Conservation (phyloP, 2,329 filamentous ascomycete genomes). For the Peltaster fructicola region DNA sequence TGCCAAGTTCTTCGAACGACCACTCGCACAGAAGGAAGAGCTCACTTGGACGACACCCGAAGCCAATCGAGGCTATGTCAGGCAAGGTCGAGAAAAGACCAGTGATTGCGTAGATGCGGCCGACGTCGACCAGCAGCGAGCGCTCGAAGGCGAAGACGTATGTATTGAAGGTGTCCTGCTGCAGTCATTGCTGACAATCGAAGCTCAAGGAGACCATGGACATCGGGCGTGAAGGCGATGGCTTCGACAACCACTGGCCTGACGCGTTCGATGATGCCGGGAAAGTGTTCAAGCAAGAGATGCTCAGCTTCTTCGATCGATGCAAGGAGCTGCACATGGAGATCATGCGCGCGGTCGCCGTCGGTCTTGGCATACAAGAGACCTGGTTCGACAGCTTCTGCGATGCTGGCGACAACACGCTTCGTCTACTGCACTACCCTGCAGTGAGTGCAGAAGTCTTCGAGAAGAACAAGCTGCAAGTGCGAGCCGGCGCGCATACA, state of each 20-base stretch:
- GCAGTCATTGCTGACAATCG: no score
- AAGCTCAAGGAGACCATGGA: constrained; percentile 43
- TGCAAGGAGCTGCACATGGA: constrained; percentile 60
- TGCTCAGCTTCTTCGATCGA: constrained; percentile 56
- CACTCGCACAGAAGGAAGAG: constrained; percentile 41
- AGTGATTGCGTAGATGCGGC: constrained; percentile 33
- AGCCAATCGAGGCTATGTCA: constrained; percentile 32
- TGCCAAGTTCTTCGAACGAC: constrained; percentile 48
- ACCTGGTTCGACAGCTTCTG: constrained; percentile 62
- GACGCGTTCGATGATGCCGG: constrained; percentile 31
- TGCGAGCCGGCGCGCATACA: constrained; percentile 58
- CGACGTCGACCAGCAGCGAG: constrained; percentile 39
- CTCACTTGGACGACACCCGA: constrained; percentile 42
- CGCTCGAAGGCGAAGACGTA: constrained; percentile 20
- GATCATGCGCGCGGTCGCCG: constrained; percentile 44
- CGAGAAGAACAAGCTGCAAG: constrained; percentile 28
- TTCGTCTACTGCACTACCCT: constrained; percentile 33
- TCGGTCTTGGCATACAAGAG: constrained; percentile 53
- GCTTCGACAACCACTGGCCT: constrained; percentile 65
- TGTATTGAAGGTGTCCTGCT: no score
- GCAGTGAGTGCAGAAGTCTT: constrained; percentile 40
- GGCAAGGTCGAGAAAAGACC: constrained; percentile 47
- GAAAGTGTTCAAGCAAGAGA: constrained; percentile 49
- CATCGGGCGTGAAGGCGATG: constrained; percentile 43
- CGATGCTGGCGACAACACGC: constrained; percentile 49